Conservation (phyloP, 768 basidiomycete genomes). For the Amanita phalloides region DNA sequence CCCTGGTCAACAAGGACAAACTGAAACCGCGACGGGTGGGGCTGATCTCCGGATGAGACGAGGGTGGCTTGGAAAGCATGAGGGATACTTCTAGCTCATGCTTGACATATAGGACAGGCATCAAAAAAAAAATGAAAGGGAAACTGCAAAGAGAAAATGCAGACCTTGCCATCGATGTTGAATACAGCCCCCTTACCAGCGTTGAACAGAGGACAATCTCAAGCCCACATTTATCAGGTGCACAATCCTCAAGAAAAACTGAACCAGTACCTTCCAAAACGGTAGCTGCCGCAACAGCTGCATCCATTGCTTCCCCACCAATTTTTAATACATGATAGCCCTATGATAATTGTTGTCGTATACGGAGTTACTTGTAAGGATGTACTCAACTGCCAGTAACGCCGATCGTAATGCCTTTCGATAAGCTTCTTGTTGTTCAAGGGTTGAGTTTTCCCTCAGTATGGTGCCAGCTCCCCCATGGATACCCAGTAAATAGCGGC, state of each 20-base stretch:
- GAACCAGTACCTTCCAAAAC: slow-evolving; percentile 51
- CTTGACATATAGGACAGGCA: slow-evolving; percentile 21
- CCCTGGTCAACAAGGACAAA: slow-evolving; percentile 52
- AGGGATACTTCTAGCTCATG: slow-evolving; percentile 77
- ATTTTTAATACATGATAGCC: slow-evolving; percentile 52
- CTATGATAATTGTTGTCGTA: slow-evolving; percentile 11
- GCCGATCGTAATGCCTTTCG: slow-evolving; percentile 42
- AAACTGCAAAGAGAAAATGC: slow-evolving; percentile 1
- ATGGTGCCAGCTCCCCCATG: slow-evolving; percentile 79
- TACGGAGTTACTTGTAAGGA: not conserved
- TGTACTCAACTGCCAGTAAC: slow-evolving; percentile 29
- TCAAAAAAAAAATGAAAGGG: not conserved
- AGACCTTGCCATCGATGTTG: slow-evolving; percentile 68
- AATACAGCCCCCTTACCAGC: slow-evolving; percentile 76
- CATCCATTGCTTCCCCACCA: slow-evolving; percentile 79
- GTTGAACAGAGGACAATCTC: slow-evolving; percentile 75
- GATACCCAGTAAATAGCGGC: slow-evolving; percentile 44
- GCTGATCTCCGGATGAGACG: slow-evolving; percentile 49
- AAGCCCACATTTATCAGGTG: not conserved
- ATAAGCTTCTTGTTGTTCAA: slow-evolving; percentile 49
- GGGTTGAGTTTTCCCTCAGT: slow-evolving; percentile 43
- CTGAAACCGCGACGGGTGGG: slow-evolving; percentile 50
- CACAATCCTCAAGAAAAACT: not conserved
- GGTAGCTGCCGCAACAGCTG: slow-evolving; percentile 64
- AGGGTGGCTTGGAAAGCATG: slow-evolving; percentile 73